Evolutionary conservation across 163 green algal species (phyloP), one percentile per base, ranked within the genome.

Genomic region (Prototheca wickerhamii): DNA sequence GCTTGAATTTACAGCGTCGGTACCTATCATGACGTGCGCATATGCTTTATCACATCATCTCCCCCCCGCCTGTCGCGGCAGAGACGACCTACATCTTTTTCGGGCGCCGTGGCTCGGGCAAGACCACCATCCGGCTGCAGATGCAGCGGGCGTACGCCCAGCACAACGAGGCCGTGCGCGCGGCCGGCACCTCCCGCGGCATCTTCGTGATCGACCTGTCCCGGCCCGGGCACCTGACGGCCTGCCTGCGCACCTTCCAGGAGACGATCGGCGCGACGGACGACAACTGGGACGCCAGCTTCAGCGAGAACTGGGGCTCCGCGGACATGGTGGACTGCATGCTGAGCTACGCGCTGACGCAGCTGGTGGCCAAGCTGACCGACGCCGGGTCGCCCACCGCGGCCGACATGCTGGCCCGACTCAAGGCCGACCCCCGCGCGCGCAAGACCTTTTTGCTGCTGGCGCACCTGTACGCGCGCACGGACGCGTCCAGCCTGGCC

Each of bases 31-130:
- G 40, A 49, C 40, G 15, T 49, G 46, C 46, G 23, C 23, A 17
- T 17, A 55, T n/a, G 17, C 37, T 15, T 46, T 8, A 12, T 46
- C 37, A 46, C 37, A 12, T 46, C 37, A 12, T 15, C 37, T 46
- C 10, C 49, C 8, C n/a, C 25, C 25, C n/a, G 10, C 37, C 28
- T 12, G 3, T 17, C 25, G 7, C 4, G 60, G 61, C 73, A 73
- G 84, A 94, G 40, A 91, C 81, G 0, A 95, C 88, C 0, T 95
- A 95, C 67, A 72, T 95, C n/a, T 91, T 95, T 72, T 95, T 95
- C 70, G 88, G 88, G 15, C 75, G 78, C 43, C 64, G 88, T 1
- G 88, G 78, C 21, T 78, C 58, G 44, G 88, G 88, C 63, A 95
- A 95, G 68, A 95, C 88, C 34, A 95, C 88, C 29, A 92, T 95